Evolutionary conservation across 306 rosid species (phyloP), one percentile per base, ranked within the genome.

Genomic region (Cucumis melo): DNA sequence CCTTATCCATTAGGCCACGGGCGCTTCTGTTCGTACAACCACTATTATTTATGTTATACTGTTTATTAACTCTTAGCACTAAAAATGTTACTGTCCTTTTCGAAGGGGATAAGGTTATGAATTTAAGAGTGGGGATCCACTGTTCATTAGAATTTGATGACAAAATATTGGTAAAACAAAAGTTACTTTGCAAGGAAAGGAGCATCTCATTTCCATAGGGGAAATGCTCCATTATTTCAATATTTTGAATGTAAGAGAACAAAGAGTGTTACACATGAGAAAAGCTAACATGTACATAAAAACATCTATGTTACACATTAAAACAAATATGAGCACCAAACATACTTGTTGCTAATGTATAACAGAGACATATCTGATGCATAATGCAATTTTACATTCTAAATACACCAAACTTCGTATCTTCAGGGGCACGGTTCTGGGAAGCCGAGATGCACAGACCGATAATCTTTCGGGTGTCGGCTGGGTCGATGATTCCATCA

Each of bases 401-500:
- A 84, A 93, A 93, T 58, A 93, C 97, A 81, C 98, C 97, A 63
- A 79, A 93, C 84, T 89, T 91, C 78, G 98, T 91, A 36, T 82
- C 86, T 86, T 90, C 85, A 3, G 83, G 81, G 77, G 68, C 84
- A 68, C 92, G 90, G 88, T 90, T 89, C 80, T 72, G 62, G 66
- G 94, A 91, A 34, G 97, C 93, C 36, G 98, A 94, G 72, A 94
- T 65, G 81, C 85, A 86, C 57, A 94, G 86, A 41, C 96, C 97
- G 23, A 94, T 83, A 15, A 91, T 63, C 83, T 79, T 94, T 85
- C 97, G 87, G 41, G 95, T 90, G 83, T 94, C 98, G 1, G 98
- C 98, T 55, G 98, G 98, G 86, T 94, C 98, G 78, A 91, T 88
- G 72, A 94, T 82, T 79, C 97, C 97, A 81, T 91, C 98, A 48